Evolutionary conservation across 108 stramenopile species (phyloP), one percentile per base, ranked within the genome.

Genomic region (Nannochloropsis salina): DNA sequence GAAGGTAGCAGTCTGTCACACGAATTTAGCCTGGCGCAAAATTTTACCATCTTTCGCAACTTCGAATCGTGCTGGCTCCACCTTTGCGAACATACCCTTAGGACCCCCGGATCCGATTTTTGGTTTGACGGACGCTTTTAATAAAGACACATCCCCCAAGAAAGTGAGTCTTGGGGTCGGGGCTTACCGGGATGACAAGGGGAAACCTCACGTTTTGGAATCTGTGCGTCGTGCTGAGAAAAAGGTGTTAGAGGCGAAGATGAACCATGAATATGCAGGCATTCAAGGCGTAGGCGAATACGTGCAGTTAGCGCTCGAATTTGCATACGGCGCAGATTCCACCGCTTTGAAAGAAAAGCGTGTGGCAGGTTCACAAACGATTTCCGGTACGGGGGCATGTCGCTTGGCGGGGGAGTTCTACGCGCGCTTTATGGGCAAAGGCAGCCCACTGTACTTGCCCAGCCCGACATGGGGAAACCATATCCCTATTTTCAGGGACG

Each of bases 381-480:
- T 99, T 43, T 95, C 94, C 61, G 99, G 99, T 22, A 99, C 99
- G 9, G 99, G 99, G 31, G 97, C 96, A 6, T 96, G 96, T 90
- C 95, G 98, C 41, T 92, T 99, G 42, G 93, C 92, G 45, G 97
- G 96, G 2, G 93, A 96, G 83, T 95, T 98, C 85, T 86, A 96
- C 18, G 90, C 92, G 43, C 84, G 89, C 80, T 98, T 97, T 87
- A 90, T 85, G 3, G 87, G 91, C 20, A 41, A 61, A 42, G 89
- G 89, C 12, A 91, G 80, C 43, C 84, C 89, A 83, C 95, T 99
- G 90, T 96, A 95, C 90, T 84, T 97, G 86, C 97, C 98, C 41
- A 90, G 93, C 86, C 97, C 96, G 20, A 96, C 96, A 15, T 98
- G 99, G 99, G 97, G 97, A 40, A 99, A 99, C 90, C 99, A 99